Conservation (phyloP, 2,329 filamentous ascomycete genomes). For the Plectosphaerella sp. region DNA sequence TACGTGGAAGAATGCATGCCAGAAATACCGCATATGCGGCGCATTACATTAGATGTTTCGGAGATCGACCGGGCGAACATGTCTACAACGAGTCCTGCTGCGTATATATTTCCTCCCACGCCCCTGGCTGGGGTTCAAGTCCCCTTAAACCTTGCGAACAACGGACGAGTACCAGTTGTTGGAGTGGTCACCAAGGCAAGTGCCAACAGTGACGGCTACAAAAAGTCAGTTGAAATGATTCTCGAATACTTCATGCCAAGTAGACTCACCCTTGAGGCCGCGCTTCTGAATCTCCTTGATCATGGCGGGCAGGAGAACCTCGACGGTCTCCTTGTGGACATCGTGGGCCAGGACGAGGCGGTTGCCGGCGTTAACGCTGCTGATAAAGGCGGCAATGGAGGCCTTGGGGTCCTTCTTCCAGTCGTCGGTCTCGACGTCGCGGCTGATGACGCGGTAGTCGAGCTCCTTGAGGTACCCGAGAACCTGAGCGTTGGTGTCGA, state of each 20-base stretch:
- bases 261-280: slow-evolving; percentile 31
- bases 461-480: slow-evolving; percentile 7
- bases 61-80: no score
- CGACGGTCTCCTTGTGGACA: slow-evolving; percentile 34
- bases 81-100: no score
- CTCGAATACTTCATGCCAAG: slow-evolving; percentile 16
- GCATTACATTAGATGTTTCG: no score
- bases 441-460: slow-evolving; percentile 7
- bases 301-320: slow-evolving; percentile 25
- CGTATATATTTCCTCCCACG: no score
- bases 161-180: slow-evolving; percentile 36
- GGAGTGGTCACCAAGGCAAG: slow-evolving; percentile 37
- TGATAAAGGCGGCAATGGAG: slow-evolving; percentile 34
- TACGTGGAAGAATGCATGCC: no score
- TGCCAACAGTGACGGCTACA: slow-evolving; percentile 35
- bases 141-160: no score
- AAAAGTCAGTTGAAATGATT: no score
- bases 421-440: slow-evolving; percentile 23
- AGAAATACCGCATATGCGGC: no score
- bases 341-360: slow-evolving; percentile 48
- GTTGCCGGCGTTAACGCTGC: slow-evolving; percentile 15
- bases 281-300: slow-evolving; percentile 30
- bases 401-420: slow-evolving; percentile 40
- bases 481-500: slow-evolving; percentile 13
- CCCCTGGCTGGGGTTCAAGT: no score